These are phyloP conservation scores for Wickerhamomyces bisporus DNA, from an alignment of 805 yeast genomes.

Conservation along the genomic window DNA sequence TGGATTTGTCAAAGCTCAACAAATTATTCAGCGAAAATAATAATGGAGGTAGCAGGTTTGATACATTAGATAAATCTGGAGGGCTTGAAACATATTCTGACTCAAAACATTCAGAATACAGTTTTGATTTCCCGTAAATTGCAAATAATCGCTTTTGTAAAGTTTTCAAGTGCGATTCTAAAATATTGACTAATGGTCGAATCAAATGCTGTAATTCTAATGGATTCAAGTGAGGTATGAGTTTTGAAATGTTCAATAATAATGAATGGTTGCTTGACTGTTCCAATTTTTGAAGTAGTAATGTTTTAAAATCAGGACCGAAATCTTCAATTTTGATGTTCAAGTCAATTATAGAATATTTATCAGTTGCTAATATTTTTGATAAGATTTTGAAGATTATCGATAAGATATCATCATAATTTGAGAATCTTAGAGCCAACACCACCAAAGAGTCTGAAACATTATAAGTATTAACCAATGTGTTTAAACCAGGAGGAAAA, in stretches of 20 bases:
- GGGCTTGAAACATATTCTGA: constrained; percentile 14
- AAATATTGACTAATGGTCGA: constrained; percentile 6
- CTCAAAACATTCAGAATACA: constrained; percentile 13
- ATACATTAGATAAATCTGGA: constrained; percentile 12
- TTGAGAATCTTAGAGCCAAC: background rate
- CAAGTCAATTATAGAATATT: background rate
- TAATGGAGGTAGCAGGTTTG: constrained; percentile 16
- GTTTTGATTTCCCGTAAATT: constrained; percentile 1
- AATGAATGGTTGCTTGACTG: constrained; percentile 1
- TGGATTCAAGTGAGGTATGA: constrained; percentile 21
- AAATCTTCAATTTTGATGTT: background rate
- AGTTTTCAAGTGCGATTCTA: constrained; percentile 4
- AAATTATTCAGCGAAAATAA: constrained; percentile 19
- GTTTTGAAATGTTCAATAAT: constrained; percentile 10
- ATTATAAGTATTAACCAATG: background rate
- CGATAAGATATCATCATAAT: constrained; percentile 2
- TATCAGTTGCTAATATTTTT: constrained; percentile 1
- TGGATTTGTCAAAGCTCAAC: constrained; percentile 9
- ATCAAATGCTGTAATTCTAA: constrained; percentile 9
- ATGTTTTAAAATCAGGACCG: background rate
- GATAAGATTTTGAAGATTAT: constrained; percentile 5
- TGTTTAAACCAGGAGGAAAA: background rate
- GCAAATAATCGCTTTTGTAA: constrained; percentile 5
- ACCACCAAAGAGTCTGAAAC: background rate
- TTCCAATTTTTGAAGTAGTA: background rate